Percentiles rank a stretch among this genome's conserved stretches.
Conservation (phyloP, 306 rosid genomes). For the Pterocarpus macrocarpus region DNA sequence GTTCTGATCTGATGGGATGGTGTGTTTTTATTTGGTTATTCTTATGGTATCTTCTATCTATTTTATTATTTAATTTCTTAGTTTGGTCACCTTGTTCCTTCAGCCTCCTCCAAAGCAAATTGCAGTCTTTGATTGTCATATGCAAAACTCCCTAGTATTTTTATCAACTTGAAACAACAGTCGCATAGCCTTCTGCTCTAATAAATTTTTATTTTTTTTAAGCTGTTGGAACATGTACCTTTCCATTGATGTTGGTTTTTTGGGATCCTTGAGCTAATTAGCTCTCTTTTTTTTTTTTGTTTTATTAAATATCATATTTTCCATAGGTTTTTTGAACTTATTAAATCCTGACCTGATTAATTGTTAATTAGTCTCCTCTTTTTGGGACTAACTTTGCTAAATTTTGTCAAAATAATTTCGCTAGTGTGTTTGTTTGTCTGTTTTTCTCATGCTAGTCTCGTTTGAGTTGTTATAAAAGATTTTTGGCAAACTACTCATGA, state of each 20-base stretch:
- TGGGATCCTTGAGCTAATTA: slow-evolving; percentile 18
- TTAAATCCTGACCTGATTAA: background rate
- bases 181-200: background rate
- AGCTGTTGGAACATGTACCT: background rate
- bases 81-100: background rate
- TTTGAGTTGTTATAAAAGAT: background rate
- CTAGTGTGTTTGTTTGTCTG: slow-evolving; percentile 17
- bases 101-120: background rate
- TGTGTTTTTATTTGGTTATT: slow-evolving; percentile 22
- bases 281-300: background rate
- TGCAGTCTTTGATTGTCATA: background rate
- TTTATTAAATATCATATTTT: background rate
- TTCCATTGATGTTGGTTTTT: background rate
- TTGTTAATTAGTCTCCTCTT: background rate
- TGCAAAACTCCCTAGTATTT: background rate
- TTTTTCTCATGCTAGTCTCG: slow-evolving; percentile 29
- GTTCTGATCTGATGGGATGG: slow-evolving; percentile 43
- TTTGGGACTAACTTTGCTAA: background rate
- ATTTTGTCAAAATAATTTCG: slow-evolving; percentile 6
- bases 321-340: background rate
- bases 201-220: background rate
- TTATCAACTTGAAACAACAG: background rate
- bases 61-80: background rate
- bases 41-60: background rate
- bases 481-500: background rate